These are phyloP conservation scores for Reutealis trisperma DNA, from an alignment of 345 rosid genomes.

Conservation along the genomic window DNA sequence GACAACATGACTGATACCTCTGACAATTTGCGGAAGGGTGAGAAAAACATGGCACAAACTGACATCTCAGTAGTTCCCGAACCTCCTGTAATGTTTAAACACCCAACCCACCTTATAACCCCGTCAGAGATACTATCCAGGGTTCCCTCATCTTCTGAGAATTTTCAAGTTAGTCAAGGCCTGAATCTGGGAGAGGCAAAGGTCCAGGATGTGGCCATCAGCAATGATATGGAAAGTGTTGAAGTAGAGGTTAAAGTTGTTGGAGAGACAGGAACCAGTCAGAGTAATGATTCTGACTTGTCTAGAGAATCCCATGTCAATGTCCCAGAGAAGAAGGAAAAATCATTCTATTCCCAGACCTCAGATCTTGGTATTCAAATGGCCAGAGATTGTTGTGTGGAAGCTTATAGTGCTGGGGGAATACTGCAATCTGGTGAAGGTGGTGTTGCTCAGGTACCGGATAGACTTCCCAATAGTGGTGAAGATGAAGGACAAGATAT, in stretches of 20 bases:
- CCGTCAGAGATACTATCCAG: constrained; percentile 28
- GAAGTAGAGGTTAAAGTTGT: constrained; percentile 29
- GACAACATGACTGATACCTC: constrained; percentile 29
- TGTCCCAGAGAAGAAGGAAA: constrained; percentile 29
- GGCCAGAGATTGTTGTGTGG: constrained; percentile 48
- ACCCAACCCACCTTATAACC: constrained; percentile 35
- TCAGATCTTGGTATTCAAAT: constrained; percentile 29
- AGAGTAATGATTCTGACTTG: constrained; percentile 18
- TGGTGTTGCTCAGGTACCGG: constrained; percentile 30
- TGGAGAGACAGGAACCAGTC: constrained; percentile 15
- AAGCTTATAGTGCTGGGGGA: constrained; percentile 40
- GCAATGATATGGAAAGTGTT: constrained; percentile 18
- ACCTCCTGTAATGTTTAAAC: constrained; percentile 27
- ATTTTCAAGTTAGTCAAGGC: constrained; percentile 41
- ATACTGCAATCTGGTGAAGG: constrained; percentile 32
- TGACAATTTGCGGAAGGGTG: constrained; percentile 25
- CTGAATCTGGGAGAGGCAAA: constrained; percentile 25
- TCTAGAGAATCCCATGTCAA: constrained; percentile 13
- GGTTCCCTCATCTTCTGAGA: constrained; percentile 22
- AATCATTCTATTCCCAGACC: constrained; percentile 30
- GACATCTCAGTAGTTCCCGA: constrained; percentile 15
- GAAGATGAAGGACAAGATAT: constrained; percentile 19
- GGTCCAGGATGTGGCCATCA: constrained; percentile 19
- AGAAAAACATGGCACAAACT: constrained; percentile 21
- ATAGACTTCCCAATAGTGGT: constrained; percentile 27